These are phyloP conservation scores for Willaertia magna DNA, from an alignment of 208 protist genomes.

Conservation along the genomic window DNA sequence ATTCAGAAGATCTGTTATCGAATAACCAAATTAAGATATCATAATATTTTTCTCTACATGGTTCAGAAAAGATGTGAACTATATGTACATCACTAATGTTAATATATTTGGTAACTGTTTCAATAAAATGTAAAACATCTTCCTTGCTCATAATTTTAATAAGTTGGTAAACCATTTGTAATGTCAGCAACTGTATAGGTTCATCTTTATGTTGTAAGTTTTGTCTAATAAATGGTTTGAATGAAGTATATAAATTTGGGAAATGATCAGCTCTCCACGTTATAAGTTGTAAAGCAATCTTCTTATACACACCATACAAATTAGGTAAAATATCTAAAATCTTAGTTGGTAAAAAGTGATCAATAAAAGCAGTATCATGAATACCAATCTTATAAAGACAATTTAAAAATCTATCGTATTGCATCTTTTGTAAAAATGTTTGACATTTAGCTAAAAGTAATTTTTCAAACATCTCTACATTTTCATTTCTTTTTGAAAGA, in stretches of 20 bases:
- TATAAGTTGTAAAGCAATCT: slow-evolving; percentile 27
- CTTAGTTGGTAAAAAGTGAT: slow-evolving; percentile 28
- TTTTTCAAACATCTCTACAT: neutral
- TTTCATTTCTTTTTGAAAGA: slow-evolving; percentile 12
- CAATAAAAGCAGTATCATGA: slow-evolving; percentile 29
- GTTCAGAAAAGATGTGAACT: slow-evolving; percentile 16
- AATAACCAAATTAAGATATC: slow-evolving; percentile 39
- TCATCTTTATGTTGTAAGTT: slow-evolving; percentile 16
- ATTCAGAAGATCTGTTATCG: slow-evolving; percentile 13
- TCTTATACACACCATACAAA: slow-evolving; percentile 14
- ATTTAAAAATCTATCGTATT: slow-evolving; percentile 17
- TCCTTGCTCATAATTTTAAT: slow-evolving; percentile 10
- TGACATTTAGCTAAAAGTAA: neutral
- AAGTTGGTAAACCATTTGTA: slow-evolving; percentile 20
- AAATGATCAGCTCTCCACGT: slow-evolving; percentile 11
- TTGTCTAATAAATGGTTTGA: neutral
- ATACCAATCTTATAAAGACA: slow-evolving; percentile 33
- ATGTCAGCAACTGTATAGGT: slow-evolving; percentile 17
- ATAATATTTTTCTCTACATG: slow-evolving; percentile 23
- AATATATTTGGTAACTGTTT: neutral
- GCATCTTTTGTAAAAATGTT: neutral
- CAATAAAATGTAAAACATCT: slow-evolving; percentile 21
- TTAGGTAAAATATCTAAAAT: slow-evolving; percentile 33
- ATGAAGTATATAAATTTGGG: neutral
- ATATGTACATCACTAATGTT: slow-evolving; percentile 2